A percentile compares a stretch with the other conserved stretches of the same genome.
Conservation (phyloP, 2,329 filamentous ascomycete genomes). For the Trichoderma pleuroti region DNA sequence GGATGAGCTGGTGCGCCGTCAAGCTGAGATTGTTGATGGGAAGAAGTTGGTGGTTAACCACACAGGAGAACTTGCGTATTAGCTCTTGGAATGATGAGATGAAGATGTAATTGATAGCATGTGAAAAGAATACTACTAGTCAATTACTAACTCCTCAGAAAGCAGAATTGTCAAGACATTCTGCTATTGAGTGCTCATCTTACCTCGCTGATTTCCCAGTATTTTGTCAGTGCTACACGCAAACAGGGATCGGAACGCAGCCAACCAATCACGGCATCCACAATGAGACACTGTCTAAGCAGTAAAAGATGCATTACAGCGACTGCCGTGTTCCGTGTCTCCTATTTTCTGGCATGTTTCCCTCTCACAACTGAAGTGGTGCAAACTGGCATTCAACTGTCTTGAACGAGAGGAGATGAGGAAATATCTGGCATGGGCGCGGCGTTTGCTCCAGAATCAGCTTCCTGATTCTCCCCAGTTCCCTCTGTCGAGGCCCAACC, state of each 20-base stretch:
- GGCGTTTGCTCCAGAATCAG: not conserved
- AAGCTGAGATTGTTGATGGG: not conserved
- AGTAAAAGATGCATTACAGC: not conserved
- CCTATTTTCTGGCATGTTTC: not conserved
- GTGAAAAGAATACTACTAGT: not conserved
- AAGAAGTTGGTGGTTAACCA: not conserved
- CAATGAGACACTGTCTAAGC: not conserved
- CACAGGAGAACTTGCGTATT: not conserved
- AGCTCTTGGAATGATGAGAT: not conserved
- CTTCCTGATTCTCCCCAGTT: not conserved
- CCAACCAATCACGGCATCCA: not conserved
- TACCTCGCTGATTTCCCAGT: not conserved
- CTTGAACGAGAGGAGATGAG: not conserved
- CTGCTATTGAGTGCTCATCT: not conserved
- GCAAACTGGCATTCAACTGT: not conserved
- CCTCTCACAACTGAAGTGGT: not conserved
- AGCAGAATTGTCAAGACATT: not conserved
- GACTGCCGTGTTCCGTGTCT: not conserved
- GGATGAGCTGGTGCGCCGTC: constrained; percentile 7
- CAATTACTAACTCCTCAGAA: not conserved
- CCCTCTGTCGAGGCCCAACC: not conserved
- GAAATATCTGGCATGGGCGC: constrained; percentile 10
- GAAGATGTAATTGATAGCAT: not conserved
- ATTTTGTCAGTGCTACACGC: not conserved
- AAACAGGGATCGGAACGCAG: not conserved